Percentiles rank a stretch among this genome's conserved stretches.
phyloP scores from a whole-genome alignment of 1,284 basidiomycete genomes.

The Austropuccinia psidii region DNA sequence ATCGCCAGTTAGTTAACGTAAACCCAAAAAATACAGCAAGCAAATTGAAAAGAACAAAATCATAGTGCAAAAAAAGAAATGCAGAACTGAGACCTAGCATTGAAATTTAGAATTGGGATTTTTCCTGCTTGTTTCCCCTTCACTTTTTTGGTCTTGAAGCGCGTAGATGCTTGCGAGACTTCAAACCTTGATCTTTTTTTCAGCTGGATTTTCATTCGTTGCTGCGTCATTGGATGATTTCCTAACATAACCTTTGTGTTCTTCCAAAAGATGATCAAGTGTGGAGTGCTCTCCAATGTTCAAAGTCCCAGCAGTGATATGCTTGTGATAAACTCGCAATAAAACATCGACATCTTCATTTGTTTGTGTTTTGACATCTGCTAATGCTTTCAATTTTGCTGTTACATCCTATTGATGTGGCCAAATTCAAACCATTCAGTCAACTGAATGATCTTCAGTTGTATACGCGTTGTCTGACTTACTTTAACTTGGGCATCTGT shows the following conservation, averaged over 20 bases:
- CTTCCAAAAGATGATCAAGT: conserved; percentile 37
- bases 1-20: no score
- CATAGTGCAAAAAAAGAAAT: no score
- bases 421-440: background rate
- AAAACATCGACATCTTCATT: conserved; percentile 99
- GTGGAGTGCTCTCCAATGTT: conserved; percentile 28
- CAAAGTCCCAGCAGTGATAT: conserved; percentile 33
- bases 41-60: no score
- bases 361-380: conserved; percentile 93
- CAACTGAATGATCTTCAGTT: background rate
- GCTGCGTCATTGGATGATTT: no score
- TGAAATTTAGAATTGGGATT: no score
- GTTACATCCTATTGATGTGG: conserved; percentile 72
- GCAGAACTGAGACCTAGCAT: no score
- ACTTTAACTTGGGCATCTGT: conserved; percentile 68
- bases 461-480: background rate
- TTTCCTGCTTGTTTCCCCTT: no score
- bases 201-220: no score
- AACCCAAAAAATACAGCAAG: no score
- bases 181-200: no score
- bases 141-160: no score
- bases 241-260: conserved; percentile 33
- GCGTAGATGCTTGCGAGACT: no score
- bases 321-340: conserved; percentile 62
- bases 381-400: conserved; percentile 98